Evolutionary conservation across 257 asterid genomes (phyloP), one percentile per base, ranked within the genome.

Genomic region (Apocynum venetum): DNA sequence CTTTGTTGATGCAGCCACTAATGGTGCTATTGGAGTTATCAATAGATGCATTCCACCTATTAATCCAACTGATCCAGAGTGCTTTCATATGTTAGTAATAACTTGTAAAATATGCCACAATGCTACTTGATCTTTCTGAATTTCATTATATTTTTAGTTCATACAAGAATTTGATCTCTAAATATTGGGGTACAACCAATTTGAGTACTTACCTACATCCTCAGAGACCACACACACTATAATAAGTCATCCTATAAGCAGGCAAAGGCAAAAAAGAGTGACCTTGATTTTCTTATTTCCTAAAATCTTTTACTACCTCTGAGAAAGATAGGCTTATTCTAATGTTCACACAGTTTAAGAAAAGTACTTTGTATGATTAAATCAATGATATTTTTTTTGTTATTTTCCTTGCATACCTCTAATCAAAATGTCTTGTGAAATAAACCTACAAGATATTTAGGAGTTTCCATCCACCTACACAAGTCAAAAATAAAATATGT

Each of bases 61-160:
- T 81, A 94, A 94, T 89, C 98, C 98, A 80, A 91, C 98, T 36
- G 98, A 94, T 85, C 98, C 98, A 71, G 97, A 91, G 83, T 92
- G 97, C 89, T 92, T 91, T 84, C 98, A 92, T 82, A 94, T 94
- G 98, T 94, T 83, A 87, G 97, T 87, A 55, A 8, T 68, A 19
- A 8, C 6, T 68, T 19, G 19, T 17, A 43, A 68, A 43, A 14
- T 75, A 48, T 68, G 40, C 64, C 64, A 12, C 17, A 61, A 20
- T 43, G 70, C 36, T 38, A 47, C 20, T 12, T 63, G 71, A 77
- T 44, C 2, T 55, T 46, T 67, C n/a, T 7, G 49, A 43, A 55
- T 44, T 9, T 43, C 38, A 57, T 78, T 14, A 49, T n/a, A 4
- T 15, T 56, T 70, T 55, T 9, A 31, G 25, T 8, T 44, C 31